Base-by-base conservation (phyloP, 2,329 filamentous ascomycete species). In the Colletotrichum sp. region DNA sequence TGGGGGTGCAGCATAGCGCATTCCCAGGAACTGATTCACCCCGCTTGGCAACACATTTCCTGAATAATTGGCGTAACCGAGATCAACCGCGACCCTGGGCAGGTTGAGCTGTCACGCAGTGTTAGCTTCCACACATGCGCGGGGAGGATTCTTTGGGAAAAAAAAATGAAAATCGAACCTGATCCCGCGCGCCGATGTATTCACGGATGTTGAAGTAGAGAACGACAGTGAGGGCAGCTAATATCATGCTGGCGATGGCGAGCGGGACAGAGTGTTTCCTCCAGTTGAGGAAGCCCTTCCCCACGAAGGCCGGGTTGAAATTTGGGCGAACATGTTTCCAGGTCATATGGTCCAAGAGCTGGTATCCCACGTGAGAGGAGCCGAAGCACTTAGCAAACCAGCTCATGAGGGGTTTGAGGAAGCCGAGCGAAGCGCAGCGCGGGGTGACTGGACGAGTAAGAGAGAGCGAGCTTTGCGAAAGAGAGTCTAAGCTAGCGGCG, bases 1-100 rank as follows among this genome's bases (percentile, higher is more conserved):
- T 7, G 90, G 90, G n/a, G 89, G 83, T 16, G 86, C 84, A 13
- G 90, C 90, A 79, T 87, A 92, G 59, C 89, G 88, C 81, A 89
- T 82, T 15, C 88, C 88, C 5, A 88, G 82, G 79, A 86, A 90
- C 78, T 88, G 82, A 66, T 84, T 84, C 34, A 90, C 83, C n/a
- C 83, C 84, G 32, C 80, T 84, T 28, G 79, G 77, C 6, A 87
- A 81, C 4, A 81, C 78, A 5, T 80, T 80, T 32, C 88, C 88
- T 28, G 83, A 82, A 71, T 89, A 90, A 30, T 80, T 80, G n/a
- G 87, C 84, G 74, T 90, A 89, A 32, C 84, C 85, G 27, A 89
- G 82, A 76, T 88, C 83, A 63, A 86, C 80, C 19, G 74, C 59
- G 32, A 74, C 67, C 60, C 72, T 64, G 22, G 76, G 74, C 30